Percentiles rank a stretch among this genome's conserved stretches.
phyloP scores from a whole-genome alignment of 129 eudicot species.

The Sambucus nigra region DNA sequence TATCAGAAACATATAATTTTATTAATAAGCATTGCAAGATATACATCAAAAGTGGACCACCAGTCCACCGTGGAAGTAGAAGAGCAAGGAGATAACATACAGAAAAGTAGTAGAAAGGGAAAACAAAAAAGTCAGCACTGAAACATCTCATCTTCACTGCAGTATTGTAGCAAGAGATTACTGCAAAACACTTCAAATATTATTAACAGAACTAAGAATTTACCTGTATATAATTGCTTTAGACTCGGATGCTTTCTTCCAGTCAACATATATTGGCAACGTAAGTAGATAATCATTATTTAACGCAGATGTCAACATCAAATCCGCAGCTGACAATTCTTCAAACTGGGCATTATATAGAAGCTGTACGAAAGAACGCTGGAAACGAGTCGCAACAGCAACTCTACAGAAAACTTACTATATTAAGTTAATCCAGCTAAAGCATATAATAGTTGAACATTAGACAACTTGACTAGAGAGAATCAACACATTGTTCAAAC shows the following conservation, averaged over 20 bases:
- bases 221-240: conserved; percentile 87
- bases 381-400: conserved; percentile 75
- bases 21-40: no score
- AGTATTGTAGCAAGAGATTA: no score
- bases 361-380: conserved; percentile 70
- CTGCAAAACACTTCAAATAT: no score
- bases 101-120: not conserved
- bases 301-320: conserved; percentile 77
- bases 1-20: no score
- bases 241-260: conserved; percentile 89
- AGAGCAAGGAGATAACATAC: not conserved
- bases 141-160: no score
- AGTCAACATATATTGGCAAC: conserved; percentile 83
- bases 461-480: not conserved
- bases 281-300: conserved; percentile 93
- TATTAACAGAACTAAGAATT: not conserved
- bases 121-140: no score
- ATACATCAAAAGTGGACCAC: no score
- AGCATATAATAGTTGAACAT: conserved; percentile 4
- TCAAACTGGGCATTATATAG: conserved; percentile 86
- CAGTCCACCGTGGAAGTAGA: no score
- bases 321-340: conserved; percentile 83
- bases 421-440: conserved; percentile 12
- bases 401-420: conserved; percentile 30
- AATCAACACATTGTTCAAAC: not conserved